Evolutionary conservation across 2,329 filamentous ascomycete species (phyloP).

Genomic region (Trichoderma polysporum): DNA sequence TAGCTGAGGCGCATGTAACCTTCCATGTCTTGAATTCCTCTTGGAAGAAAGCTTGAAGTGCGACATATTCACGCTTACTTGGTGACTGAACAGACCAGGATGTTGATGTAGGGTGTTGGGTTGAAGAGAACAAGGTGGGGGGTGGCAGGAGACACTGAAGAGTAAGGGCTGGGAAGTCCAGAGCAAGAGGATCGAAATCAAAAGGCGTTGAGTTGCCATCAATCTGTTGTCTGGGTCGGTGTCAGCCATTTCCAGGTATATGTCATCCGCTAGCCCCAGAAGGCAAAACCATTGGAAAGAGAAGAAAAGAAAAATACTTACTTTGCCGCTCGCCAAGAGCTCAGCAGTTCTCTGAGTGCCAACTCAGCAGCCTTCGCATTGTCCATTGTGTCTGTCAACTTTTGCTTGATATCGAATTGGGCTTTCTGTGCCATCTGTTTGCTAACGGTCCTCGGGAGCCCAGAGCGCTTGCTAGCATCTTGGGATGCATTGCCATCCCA

Average conservation of each 20-base stretch:
- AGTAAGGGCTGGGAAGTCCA: slow-evolving; percentile 83
- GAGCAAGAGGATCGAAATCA: slow-evolving; percentile 80
- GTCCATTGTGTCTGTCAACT: slow-evolving; percentile 69
- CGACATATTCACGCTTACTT: slow-evolving; percentile 69
- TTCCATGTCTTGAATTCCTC: slow-evolving; percentile 68
- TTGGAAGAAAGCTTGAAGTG: slow-evolving; percentile 65
- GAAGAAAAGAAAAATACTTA: slow-evolving; percentile 42
- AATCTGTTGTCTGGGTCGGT: slow-evolving; percentile 49
- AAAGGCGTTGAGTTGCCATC: slow-evolving; percentile 59
- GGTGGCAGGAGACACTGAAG: slow-evolving; percentile 79
- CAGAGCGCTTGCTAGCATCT: slow-evolving; percentile 38
- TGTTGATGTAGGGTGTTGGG: slow-evolving; percentile 71
- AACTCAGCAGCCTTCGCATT: slow-evolving; percentile 81
- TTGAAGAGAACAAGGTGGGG: slow-evolving; percentile 77
- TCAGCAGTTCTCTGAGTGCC: slow-evolving; percentile 78
- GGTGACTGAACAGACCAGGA: slow-evolving; percentile 83
- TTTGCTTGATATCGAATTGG: slow-evolving; percentile 63
- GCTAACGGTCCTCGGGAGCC: slow-evolving; percentile 45
- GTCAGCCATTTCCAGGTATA: slow-evolving; percentile 21
- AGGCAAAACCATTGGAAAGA: background rate
- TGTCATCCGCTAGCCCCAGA: background rate
- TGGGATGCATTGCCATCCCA: slow-evolving; percentile 37
- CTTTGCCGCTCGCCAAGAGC: slow-evolving; percentile 81
- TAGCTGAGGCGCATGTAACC: slow-evolving; percentile 50
- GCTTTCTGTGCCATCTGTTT: slow-evolving; percentile 56